Evolutionary conservation across 345 rosid species (phyloP).

Genomic region (Acer negundo): DNA sequence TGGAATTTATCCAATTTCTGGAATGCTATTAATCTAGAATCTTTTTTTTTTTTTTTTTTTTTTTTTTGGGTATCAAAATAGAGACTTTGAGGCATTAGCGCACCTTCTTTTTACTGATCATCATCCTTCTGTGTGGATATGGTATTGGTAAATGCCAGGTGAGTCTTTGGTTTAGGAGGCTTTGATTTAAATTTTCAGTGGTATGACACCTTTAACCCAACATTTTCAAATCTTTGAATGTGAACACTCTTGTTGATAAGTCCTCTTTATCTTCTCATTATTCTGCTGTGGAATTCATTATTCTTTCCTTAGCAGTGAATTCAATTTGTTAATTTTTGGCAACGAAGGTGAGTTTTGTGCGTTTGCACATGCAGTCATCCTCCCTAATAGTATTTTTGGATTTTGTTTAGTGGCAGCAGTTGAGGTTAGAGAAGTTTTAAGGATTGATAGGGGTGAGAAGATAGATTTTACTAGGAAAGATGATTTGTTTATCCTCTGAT

Average conservation of each 20-base stretch:
- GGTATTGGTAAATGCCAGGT: background rate
- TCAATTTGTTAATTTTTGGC: background rate
- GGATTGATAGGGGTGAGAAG: constrained; percentile 11
- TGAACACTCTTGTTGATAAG: background rate
- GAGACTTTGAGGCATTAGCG: background rate
- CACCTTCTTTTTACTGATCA: background rate
- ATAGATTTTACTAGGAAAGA: background rate
- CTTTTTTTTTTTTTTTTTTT: too few species aligned
- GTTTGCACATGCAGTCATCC: background rate
- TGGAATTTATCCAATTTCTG: constrained; percentile 4
- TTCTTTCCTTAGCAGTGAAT: background rate
- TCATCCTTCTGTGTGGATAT: background rate
- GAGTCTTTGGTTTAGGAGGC: background rate
- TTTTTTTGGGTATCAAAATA: background rate
- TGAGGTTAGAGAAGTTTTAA: background rate
- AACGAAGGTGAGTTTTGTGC: background rate
- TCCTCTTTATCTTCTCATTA: background rate
- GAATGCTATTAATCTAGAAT: background rate
- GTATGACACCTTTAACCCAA: background rate
- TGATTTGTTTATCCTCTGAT: constrained; percentile 17
- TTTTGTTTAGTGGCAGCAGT: background rate
- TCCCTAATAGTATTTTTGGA: background rate
- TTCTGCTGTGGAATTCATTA: background rate
- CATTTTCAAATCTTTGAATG: background rate
- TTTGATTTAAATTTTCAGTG: background rate